Percentiles rank a stretch among this genome's conserved stretches.
phyloP scores from a whole-genome alignment of 352 stramenopile species.

The Phytophthora fragariae region DNA sequence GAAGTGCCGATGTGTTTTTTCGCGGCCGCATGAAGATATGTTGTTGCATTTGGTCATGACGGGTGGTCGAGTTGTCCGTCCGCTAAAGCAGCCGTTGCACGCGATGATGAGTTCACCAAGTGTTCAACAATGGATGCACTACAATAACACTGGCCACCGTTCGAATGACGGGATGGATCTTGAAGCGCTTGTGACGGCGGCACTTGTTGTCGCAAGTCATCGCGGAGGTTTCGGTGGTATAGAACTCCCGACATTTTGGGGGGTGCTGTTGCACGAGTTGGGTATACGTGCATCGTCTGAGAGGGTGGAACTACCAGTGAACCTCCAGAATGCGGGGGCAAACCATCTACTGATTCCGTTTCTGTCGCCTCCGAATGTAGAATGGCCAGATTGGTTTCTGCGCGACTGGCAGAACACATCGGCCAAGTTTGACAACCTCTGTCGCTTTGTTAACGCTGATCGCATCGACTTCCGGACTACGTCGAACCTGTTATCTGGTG shows the following conservation, averaged over 20 bases:
- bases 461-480: no score
- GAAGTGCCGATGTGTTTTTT: neutral
- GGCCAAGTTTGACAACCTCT: neutral
- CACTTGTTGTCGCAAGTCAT: no score
- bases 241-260: neutral
- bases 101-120: neutral
- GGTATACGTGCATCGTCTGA: neutral
- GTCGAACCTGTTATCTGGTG: no score
- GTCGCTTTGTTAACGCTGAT: no score
- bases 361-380: neutral
- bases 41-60: neutral
- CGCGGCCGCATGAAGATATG: neutral
- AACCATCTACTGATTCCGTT: neutral
- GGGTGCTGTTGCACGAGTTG: neutral
- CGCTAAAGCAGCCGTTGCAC: neutral
- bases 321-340: neutral
- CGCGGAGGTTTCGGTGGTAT: neutral
- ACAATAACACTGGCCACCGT: neutral
- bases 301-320: neutral
- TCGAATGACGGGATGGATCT: no score
- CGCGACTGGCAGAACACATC: neutral
- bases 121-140: neutral
- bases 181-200: no score
- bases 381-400: neutral
- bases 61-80: neutral